Base-by-base conservation (phyloP, 352 stramenopile genomes). In the Pythium plurisporium region DNA sequence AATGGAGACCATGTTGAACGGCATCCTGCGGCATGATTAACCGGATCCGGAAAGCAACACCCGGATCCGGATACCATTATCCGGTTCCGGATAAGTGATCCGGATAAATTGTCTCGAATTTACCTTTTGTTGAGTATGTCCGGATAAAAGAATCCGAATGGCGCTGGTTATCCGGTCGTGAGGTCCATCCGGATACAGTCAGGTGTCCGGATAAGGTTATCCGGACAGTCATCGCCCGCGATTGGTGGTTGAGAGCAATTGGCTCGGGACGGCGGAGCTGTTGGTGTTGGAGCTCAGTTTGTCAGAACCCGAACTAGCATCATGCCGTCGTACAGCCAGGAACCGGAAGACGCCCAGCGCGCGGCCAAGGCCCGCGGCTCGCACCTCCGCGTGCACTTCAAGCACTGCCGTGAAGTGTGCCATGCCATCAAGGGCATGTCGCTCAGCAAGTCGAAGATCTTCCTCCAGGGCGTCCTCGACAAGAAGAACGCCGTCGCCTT, bases 381-480 rank as follows among this genome's bases (percentile, higher is more conserved):
- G 62, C 92, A 99, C 84, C 85, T 99, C 38, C 92, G 96, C 69
- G 94, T 99, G 70, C 97, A 99, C 86, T 99, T 98, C 90, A 99
- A 99, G 94, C 97, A 99, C 90, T 99, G 96, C 79, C 91, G 96
- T 68, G 96, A 99, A 75, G 97, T 99, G 44, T 91, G 82, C 65
- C 90, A 98, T 73, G 87, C 93, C 64, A 99, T 99, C 85, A 98
- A 98, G 79, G 96, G 96, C 65, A 97, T 98, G 94, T 90, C 91
- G 43, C 74, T 98, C 48, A 76, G 67, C 65, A 98, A 98, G 83
- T 96, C 96, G 56, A 95, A 98, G 72, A 79, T 82, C 69, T 98
- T 97, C 79, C 81, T 99, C 34, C 75, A 98, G 68, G 89, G 97
- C 69, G 97, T 99, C 53, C 77, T 99, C 19, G 82, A 96, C 54